Evolutionary conservation across 2,329 filamentous ascomycete species (phyloP), one percentile per base, ranked within the genome.

Genomic region (Aspergillus pseudonomiae): DNA sequence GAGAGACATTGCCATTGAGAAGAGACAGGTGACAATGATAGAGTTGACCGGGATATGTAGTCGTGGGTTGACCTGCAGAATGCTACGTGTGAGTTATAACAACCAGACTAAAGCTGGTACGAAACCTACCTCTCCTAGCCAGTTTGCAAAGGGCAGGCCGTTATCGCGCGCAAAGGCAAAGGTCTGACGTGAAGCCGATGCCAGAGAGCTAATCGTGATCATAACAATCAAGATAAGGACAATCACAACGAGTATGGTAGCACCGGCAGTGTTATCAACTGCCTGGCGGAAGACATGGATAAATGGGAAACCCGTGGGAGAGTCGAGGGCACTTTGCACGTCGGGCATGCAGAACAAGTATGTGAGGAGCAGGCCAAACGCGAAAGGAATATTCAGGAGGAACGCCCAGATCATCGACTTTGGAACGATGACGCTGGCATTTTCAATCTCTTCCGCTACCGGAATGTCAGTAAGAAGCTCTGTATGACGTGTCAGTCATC

Each of bases 251-350:
- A 76, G 62, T 6, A 67, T 70, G 3, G 71, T 74, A 1, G 72
- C 70, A 24, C 73, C 73, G 0, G 67, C 67, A 3, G 60, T 68
- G 16, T 59, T 50, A 0, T 66, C 68, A 1, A 69, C 67, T 3
- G 70, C 64, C 6, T 74, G 61, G n/a, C 67, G 64, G 45, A 87
- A 83, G 39, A 84, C 80, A 54, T 84, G 80, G 68, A 82, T 77
- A 67, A 83, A 78, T 11, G 83, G 80, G 48, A 79, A 83, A 0
- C 78, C 75, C 1, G 81, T 83, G 0, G 71, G 60, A 4, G 79
- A 77, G 11, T 77, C 70, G 5, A 82, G 70, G 1, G 81, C 73
- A n/a, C 70, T 65, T 10, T 74, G 67, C 0, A 77, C 66, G 26
- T 72, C 69, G 1, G 71, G 70, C 14, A 71, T 70, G 21, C 67